A percentile compares a stretch with the other conserved stretches of the same genome.
Conservation (phyloP, 2,329 filamentous ascomycete species). For the Diaporthe helianthi region DNA sequence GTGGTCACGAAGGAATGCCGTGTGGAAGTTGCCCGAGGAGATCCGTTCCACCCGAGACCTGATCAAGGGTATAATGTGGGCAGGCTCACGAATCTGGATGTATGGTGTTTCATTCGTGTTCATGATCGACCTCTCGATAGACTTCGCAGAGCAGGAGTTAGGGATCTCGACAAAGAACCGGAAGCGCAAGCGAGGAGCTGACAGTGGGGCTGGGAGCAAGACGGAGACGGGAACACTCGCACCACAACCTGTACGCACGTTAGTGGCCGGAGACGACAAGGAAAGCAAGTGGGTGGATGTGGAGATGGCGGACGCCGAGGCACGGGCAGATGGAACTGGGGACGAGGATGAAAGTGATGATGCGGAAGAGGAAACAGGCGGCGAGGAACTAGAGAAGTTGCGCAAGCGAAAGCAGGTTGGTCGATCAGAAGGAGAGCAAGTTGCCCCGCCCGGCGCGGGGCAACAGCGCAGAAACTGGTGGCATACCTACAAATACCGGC, state of each 20-base stretch:
- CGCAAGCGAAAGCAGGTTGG: conserved; percentile 48
- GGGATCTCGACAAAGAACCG: conserved; percentile 46
- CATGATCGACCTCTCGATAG: conserved; percentile 85
- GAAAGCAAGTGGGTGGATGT: conserved; percentile 48
- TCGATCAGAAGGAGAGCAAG: conserved; percentile 45
- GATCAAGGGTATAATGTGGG: conserved; percentile 86
- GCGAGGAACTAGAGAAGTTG: conserved; percentile 41
- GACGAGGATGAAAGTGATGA: conserved; percentile 51
- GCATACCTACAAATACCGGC: conserved; percentile 91
- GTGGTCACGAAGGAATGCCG: conserved; percentile 86
- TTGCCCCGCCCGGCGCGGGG: conserved; percentile 36
- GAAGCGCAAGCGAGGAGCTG: conserved; percentile 63
- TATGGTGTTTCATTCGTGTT: conserved; percentile 87
- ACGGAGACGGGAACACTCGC: conserved; percentile 56
- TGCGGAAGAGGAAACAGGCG: conserved; percentile 46
- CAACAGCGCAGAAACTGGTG: conserved; percentile 59
- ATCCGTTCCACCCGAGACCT: conserved; percentile 79
- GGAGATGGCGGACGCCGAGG: conserved; percentile 43
- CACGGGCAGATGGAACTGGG: conserved; percentile 40
- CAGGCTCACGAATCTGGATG: conserved; percentile 79
- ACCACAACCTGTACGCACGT: conserved; percentile 52
- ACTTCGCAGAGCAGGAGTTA: conserved; percentile 60
- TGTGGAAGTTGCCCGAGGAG: conserved; percentile 74
- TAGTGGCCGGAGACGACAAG: conserved; percentile 45
- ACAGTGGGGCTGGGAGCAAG: conserved; percentile 60